Base-by-base conservation (phyloP, 2,329 filamentous ascomycete genomes). In the Orbilia quercus region DNA sequence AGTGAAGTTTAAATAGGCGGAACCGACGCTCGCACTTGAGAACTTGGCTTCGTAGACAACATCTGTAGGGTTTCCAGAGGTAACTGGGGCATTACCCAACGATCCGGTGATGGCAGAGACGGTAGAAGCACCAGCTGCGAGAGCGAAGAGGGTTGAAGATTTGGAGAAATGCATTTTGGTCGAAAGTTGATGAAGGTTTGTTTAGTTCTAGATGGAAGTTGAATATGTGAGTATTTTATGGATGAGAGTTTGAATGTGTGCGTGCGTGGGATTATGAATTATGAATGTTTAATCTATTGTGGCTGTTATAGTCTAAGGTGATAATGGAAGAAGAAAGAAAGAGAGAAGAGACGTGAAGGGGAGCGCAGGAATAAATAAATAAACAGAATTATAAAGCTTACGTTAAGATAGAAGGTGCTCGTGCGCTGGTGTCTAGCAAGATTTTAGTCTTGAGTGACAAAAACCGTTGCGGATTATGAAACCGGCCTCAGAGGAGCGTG, bases 151-250 rank as follows among this genome's bases (percentile, higher is more conserved):
- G 22, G 34, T 45, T 44, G 67, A 25, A 9, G 67, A 72, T 16
- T 53, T 72, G 9, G 55, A 48, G 58, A 72, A 64, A 65, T 59
- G 59, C 67, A 72, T 72, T 59, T 23, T 72, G 25, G 23, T 34
- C 28, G 20, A 6, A n/a, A 60, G 18, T 20, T 42, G n/a, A 40
- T 45, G 9, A 53, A 14, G 31, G 28, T 36, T n/a, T 45, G 48
- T 36, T 18, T n/a, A n/a, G n/a, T n/a, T n/a, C n/a, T n/a, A n/a
- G n/a, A n/a, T n/a, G 36, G 42, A 23, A 28, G 58, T 42, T 31
- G 40, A 16, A 20, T 16, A 7, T 40, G 50, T 54, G 28, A 31
- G 20, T 18, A 53, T 53, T 9, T 31, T 4, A 31, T 31, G 9
- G 28, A 31, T 31, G 4, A 31, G 9, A 5, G 28, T 31, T 12